Evolutionary conservation across 139 green algal genomes (phyloP).

Genomic region (Coccomyxa sp.): DNA sequence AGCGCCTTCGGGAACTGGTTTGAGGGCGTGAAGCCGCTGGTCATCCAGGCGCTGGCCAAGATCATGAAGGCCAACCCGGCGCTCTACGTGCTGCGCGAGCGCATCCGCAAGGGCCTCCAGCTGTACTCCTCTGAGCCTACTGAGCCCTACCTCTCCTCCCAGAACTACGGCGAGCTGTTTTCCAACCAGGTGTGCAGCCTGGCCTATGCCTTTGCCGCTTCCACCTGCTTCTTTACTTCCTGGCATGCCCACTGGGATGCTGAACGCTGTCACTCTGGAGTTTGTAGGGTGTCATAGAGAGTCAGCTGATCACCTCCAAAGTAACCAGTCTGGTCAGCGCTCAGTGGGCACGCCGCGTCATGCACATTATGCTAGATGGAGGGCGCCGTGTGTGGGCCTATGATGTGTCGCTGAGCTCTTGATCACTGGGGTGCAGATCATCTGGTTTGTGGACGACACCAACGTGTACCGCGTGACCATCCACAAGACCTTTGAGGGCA

Average conservation of each 20-base stretch:
- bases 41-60: constrained; percentile 91
- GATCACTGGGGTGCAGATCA: constrained; percentile 66
- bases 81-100: constrained; percentile 98
- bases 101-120: constrained; percentile 97
- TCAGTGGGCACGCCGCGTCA: background rate
- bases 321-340: too few relatives aligned
- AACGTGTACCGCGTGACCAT: constrained; percentile 99
- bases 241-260: background rate
- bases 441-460: constrained; percentile 99
- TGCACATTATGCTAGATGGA: background rate
- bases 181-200: constrained; percentile 55
- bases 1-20: constrained; percentile 98
- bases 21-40: constrained; percentile 92
- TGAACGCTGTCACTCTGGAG: background rate
- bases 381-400: too few relatives aligned
- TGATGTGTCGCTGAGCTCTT: background rate
- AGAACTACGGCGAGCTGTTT: constrained; percentile 84
- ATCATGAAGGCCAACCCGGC: constrained; percentile 99
- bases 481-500: constrained; percentile 99
- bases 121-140: constrained; percentile 98
- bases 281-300: too few relatives aligned
- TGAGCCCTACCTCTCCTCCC: constrained; percentile 95
- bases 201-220: too few relatives aligned
- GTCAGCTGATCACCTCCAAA: too few relatives aligned
- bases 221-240: too few relatives aligned